Percentiles rank a stretch among this genome's conserved stretches.
These are phyloP conservation scores for Escallonia herrerae DNA, from an alignment of 129 eudicot species.

Conservation along the genomic window DNA sequence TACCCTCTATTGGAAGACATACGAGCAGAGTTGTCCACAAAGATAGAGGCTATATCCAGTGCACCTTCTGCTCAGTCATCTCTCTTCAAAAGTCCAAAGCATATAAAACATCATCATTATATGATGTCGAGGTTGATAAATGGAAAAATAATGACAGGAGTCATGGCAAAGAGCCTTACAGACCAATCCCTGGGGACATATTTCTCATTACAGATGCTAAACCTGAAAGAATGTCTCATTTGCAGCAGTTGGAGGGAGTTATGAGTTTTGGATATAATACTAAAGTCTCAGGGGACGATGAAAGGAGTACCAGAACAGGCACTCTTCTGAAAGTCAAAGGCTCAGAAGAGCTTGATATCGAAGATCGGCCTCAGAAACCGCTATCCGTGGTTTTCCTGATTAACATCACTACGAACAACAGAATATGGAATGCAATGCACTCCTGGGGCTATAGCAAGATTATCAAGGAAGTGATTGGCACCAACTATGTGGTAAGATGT, in stretches of 20 bases:
- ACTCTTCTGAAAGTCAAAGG: constrained; percentile 26
- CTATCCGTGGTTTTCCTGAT: constrained; percentile 38
- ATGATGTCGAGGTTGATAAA: constrained; percentile 34
- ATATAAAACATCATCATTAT: background rate
- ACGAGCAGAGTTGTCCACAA: constrained; percentile 37
- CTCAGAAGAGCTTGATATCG: constrained; percentile 20
- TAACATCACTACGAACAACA: constrained; percentile 40
- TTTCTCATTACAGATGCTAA: constrained; percentile 24
- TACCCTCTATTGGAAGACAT: constrained; percentile 57
- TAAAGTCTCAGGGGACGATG: constrained; percentile 21
- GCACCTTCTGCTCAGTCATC: constrained; percentile 51
- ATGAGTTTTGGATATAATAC: constrained; percentile 40
- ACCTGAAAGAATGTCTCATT: constrained; percentile 30
- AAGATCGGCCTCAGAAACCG: constrained; percentile 21
- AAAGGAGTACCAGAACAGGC: constrained; percentile 14
- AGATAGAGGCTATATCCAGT: constrained; percentile 29
- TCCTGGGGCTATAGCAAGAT: constrained; percentile 28
- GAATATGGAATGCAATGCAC: constrained; percentile 60
- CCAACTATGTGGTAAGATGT: constrained; percentile 31
- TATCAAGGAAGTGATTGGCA: constrained; percentile 29
- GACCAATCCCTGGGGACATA: constrained; percentile 64
- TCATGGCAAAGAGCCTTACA: constrained; percentile 46
- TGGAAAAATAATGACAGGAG: constrained; percentile 51
- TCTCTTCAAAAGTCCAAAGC: constrained; percentile 4
- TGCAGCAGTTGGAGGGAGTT: constrained; percentile 23